Evolutionary conservation across 75 land plant species (phyloP).

Genomic region (Sequoiadendron giganteum): DNA sequence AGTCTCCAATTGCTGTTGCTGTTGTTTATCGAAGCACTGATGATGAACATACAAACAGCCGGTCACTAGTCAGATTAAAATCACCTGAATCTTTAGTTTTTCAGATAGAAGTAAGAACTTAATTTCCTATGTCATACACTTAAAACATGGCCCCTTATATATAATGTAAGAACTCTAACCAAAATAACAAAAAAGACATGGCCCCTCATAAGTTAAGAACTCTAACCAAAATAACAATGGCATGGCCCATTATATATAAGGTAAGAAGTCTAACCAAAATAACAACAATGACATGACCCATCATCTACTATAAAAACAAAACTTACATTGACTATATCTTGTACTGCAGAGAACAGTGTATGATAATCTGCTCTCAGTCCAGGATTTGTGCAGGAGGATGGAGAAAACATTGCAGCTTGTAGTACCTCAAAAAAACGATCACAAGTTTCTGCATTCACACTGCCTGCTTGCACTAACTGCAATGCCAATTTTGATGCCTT

Average conservation of each 20-base stretch:
- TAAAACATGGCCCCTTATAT: too few species aligned
- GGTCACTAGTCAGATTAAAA: background rate
- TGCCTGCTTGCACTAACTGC: conserved; percentile 80
- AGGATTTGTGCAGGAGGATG: conserved; percentile 55
- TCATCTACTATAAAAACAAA: background rate
- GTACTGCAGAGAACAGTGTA: conserved; percentile 66
- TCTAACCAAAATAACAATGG: too few species aligned
- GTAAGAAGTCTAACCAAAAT: background rate
- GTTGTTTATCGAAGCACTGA: conserved; percentile 64
- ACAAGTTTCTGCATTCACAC: conserved; percentile 62
- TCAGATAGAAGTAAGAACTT: background rate
- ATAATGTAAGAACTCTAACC: background rate
- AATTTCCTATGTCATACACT: background rate
- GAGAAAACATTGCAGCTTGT: conserved; percentile 75
- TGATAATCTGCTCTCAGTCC: conserved; percentile 77
- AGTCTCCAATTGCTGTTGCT: conserved; percentile 57
- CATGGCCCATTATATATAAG: too few species aligned
- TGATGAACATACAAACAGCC: conserved; percentile 5
- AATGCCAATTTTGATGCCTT: conserved; percentile 93
- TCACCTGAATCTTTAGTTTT: background rate
- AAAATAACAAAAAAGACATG: background rate
- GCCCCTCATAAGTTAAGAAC: too few species aligned
- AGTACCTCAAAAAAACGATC: conserved; percentile 71
- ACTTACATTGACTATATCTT: conserved; percentile 59
- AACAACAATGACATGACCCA: too few species aligned